These are phyloP conservation scores for Pleomassaria siparia DNA, from an alignment of 2,329 filamentous ascomycete species.

Conservation along the genomic window DNA sequence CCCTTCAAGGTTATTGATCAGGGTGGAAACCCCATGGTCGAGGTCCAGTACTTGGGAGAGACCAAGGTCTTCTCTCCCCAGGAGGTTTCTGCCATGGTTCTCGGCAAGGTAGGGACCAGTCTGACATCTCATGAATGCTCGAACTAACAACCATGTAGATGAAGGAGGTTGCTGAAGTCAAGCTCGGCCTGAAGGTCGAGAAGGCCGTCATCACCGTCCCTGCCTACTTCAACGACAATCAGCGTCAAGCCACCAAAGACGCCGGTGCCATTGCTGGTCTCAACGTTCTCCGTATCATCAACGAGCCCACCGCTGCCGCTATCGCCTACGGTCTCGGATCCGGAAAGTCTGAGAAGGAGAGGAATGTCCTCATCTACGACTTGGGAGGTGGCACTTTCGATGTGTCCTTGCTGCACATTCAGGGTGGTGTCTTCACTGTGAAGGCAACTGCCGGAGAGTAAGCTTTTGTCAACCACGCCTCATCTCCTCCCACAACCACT, in stretches of 20 bases:
- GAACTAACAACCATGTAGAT: conserved; percentile 62
- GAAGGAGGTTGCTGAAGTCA: conserved; percentile 98
- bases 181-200: conserved; percentile 98
- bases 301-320: conserved; percentile 97
- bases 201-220: conserved; percentile 99
- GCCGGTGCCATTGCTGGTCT: conserved; percentile 96
- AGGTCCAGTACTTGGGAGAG: conserved; percentile 95
- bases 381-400: conserved; percentile 99
- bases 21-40: conserved; percentile 82
- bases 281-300: conserved; percentile 99
- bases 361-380: conserved; percentile 99
- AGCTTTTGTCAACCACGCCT: no score
- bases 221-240: conserved; percentile 99
- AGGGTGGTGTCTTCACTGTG: conserved; percentile 98
- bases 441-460: conserved; percentile 98
- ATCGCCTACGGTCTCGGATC: conserved; percentile 97
- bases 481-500: no score
- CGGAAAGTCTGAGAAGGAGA: conserved; percentile 95
- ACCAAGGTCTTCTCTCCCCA: conserved; percentile 96
- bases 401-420: conserved; percentile 98
- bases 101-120: conserved; percentile 75
- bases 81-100: conserved; percentile 98
- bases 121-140: background rate
- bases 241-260: conserved; percentile 99
- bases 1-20: conserved; percentile 98